phyloP scores from a whole-genome alignment of 1,284 basidiomycete genomes.

The Exsudoporus floridanus region DNA sequence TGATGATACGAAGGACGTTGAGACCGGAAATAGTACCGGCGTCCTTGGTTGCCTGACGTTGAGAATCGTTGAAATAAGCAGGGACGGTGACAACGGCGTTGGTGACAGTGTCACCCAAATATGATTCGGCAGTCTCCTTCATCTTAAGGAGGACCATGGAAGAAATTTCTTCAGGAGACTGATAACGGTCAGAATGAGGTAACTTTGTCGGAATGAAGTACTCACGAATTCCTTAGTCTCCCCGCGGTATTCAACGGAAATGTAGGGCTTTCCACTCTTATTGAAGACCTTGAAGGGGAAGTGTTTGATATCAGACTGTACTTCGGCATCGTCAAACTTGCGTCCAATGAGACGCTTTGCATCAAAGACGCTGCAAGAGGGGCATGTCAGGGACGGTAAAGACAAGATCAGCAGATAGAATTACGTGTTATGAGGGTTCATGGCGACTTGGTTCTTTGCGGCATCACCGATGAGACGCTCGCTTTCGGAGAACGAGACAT shows the following conservation, averaged over 20 bases:
- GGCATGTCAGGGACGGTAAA: conserved; percentile 3
- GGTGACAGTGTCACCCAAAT: conserved; percentile 81
- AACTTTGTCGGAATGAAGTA: conserved; percentile 19
- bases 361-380: conserved; percentile 69
- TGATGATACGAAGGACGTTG: conserved; percentile 95
- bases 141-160: conserved; percentile 98
- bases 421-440: conserved; percentile 79
- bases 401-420: conserved; percentile 24
- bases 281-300: conserved; percentile 90
- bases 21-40: conserved; percentile 88
- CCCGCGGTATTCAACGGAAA: conserved; percentile 87
- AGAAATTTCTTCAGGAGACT: conserved; percentile 95
- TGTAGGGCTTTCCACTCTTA: conserved; percentile 85
- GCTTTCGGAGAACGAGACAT: conserved; percentile 89
- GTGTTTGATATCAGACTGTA: conserved; percentile 94
- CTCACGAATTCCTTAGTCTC: conserved; percentile 91
- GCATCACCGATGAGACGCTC: conserved; percentile 97
- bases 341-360: conserved; percentile 90
- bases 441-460: conserved; percentile 92
- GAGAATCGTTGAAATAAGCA: conserved; percentile 98
- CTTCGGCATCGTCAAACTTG: conserved; percentile 82
- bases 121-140: conserved; percentile 98
- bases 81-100: conserved; percentile 95
- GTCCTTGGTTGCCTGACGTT: conserved; percentile 95
- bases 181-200: conserved; percentile 14